Evolutionary conservation across 116 monocot genomes (phyloP).

Genomic region (Trichopus zeylanicus): DNA sequence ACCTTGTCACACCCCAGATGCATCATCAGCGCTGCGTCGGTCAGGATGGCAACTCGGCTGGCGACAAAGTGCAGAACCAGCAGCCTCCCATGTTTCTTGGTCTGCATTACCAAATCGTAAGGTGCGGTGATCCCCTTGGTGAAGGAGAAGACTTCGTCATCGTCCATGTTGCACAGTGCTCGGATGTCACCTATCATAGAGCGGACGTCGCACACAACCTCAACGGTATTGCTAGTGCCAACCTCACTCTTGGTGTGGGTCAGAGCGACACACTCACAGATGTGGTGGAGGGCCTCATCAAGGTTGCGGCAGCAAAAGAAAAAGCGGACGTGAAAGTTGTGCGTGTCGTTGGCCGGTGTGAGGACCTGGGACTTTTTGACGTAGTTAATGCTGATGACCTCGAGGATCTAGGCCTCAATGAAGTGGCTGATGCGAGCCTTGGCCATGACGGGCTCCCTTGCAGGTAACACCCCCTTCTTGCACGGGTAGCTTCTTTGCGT

Average conservation of each 20-base stretch:
- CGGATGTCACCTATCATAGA: slow-evolving; percentile 8
- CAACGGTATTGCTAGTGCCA: slow-evolving; percentile 4
- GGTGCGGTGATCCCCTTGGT: slow-evolving; percentile 8
- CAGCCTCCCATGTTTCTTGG: slow-evolving; percentile 7
- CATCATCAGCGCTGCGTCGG: slow-evolving; percentile 12
- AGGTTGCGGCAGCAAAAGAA: slow-evolving; percentile 6
- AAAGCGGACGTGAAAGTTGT: slow-evolving; percentile 8
- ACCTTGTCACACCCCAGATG: slow-evolving; percentile 10
- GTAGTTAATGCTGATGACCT: slow-evolving; percentile 8
- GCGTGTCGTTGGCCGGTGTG: slow-evolving; percentile 9
- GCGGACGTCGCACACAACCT: slow-evolving; percentile 6
- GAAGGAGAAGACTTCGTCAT: slow-evolving; percentile 10
- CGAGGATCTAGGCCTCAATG: slow-evolving; percentile 15
- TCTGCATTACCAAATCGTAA: slow-evolving; percentile 8
- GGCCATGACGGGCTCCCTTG: slow-evolving; percentile 16
- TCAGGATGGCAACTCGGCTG: slow-evolving; percentile 2
- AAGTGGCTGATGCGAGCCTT: slow-evolving; percentile 11
- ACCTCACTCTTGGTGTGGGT: slow-evolving; percentile 7
- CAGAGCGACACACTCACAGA: slow-evolving; percentile 7
- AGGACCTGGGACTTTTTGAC: slow-evolving; percentile 7
- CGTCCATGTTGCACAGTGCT: slow-evolving; percentile 8
- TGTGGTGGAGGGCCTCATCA: slow-evolving; percentile 1
- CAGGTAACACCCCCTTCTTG: too few relatives aligned
- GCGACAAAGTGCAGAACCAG: slow-evolving; percentile 9
- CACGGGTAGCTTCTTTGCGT: too few relatives aligned